Percentiles rank a stretch among this genome's conserved stretches.
phyloP scores from a whole-genome alignment of 164 flowering plant genomes.

The Macadamia integrifolia region DNA sequence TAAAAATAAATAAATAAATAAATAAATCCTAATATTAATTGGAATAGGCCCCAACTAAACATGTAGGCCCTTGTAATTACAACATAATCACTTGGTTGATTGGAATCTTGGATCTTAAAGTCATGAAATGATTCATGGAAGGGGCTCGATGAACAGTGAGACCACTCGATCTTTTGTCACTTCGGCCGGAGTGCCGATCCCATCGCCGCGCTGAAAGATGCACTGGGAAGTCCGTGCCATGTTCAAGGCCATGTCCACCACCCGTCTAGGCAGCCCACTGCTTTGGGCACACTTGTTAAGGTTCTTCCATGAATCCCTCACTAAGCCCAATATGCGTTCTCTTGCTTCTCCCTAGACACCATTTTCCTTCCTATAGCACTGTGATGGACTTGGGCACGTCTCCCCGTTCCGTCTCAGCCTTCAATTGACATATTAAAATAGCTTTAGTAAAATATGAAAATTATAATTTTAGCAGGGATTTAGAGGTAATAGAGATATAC shows the following conservation, averaged over 20 bases:
- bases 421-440: too few species aligned
- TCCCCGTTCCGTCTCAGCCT: constrained; percentile 18
- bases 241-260: constrained; percentile 12
- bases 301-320: constrained; percentile 15
- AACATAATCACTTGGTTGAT: too few species aligned
- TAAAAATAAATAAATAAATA: too few species aligned
- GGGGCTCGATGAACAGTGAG: constrained; percentile 1
- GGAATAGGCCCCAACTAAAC: too few species aligned
- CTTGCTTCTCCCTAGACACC: constrained; percentile 13
- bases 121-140: neutral
- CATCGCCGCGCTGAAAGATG: constrained; percentile 23
- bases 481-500: neutral
- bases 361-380: constrained; percentile 14
- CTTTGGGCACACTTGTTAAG: constrained; percentile 15
- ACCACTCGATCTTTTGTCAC: constrained; percentile 6
- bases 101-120: too few species aligned
- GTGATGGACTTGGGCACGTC: constrained; percentile 13
- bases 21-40: too few species aligned
- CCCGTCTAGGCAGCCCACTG: neutral
- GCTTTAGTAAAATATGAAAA: too few species aligned
- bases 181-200: constrained; percentile 17
- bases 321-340: constrained; percentile 3
- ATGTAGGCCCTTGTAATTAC: too few species aligned
- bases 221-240: constrained; percentile 20
- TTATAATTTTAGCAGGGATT: too few species aligned